Base-by-base conservation (phyloP, 495 filamentous ascomycete genomes). In the Hypomontagnella monticulosa region DNA sequence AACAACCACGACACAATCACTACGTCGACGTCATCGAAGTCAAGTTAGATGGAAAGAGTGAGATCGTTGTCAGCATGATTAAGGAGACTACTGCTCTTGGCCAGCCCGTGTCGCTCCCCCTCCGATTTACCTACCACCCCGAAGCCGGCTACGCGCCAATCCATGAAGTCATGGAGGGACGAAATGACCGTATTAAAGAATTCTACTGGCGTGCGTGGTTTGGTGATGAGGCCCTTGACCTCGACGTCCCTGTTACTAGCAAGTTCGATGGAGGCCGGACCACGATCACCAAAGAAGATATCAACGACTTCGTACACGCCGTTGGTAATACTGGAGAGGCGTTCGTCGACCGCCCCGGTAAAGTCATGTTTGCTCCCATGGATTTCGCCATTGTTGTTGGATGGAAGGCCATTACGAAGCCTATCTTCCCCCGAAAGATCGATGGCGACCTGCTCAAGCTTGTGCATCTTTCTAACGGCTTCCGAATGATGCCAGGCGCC, bases 131-230 rank as follows among this genome's bases (percentile, higher is more conserved):
- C 1, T 99, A 98, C 73, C 91, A 91, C 70, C 96, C 95, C 0
- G 93, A 97, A 76, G 88, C 90, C 37, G 95, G 95, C 23, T 98
- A 96, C 73, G 94, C 95, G 12, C 95, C 95, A 4, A 96, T 99
- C 67, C 88, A 89, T 47, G 95, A 99, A 75, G 89, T 98, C 49
- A 98, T 97, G 93, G 85, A 93, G 49, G 89, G 82, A 58, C 91
- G 95, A 73, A 98, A 98, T 70, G 92, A 97, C 70, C 88, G 91
- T 50, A 97, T 99, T 83, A 97, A 97, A 79, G 88, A 95, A 77
- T 99, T 98, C 75, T 99, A 99, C 83, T 97, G 96, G 84, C 86
- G 87, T 32, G 87, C 94, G 61, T 97, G 95, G 95, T 99, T 99
- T 69, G 96, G 93, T 12, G 88, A 92, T 69, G 93, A 95, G 69